A percentile compares a stretch with the other conserved stretches of the same genome.
Conservation (phyloP, 148 eudicot species). For the Vaccinium vitisidaea region DNA sequence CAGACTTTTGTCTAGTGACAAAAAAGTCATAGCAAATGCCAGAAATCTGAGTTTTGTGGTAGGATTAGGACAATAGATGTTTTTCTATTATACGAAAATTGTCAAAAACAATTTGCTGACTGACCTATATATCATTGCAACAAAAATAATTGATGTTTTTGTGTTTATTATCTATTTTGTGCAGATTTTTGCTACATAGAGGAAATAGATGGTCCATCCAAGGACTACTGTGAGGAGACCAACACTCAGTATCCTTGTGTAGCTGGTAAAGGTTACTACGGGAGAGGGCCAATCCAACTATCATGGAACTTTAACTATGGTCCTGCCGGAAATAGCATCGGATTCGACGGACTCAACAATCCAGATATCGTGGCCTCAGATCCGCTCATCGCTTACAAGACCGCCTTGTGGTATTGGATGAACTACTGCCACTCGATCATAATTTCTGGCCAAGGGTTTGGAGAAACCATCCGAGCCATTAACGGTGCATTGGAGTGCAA, state of each 20-base stretch:
- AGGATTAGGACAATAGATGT: too few species aligned
- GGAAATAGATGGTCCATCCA: slow-evolving; percentile 34
- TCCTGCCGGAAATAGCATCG: slow-evolving; percentile 32
- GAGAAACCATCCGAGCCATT: slow-evolving; percentile 54
- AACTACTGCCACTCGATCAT: slow-evolving; percentile 34
- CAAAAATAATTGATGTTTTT: not conserved
- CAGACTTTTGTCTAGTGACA: too few species aligned
- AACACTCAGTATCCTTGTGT: slow-evolving; percentile 42
- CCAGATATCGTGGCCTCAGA: slow-evolving; percentile 54
- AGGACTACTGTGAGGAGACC: slow-evolving; percentile 30
- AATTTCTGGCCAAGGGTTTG: slow-evolving; percentile 50
- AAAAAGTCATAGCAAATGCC: too few species aligned
- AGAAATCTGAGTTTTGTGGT: too few species aligned
- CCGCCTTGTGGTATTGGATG: slow-evolving; percentile 67
- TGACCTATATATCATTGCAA: not conserved
- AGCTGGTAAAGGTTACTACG: slow-evolving; percentile 42
- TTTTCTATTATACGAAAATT: too few species aligned
- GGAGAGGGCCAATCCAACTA: slow-evolving; percentile 65
- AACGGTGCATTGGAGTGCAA: slow-evolving; percentile 48
- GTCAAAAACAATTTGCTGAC: not conserved
- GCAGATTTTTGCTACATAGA: slow-evolving; percentile 52
- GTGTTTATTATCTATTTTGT: slow-evolving; percentile 2
- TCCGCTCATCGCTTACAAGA: slow-evolving; percentile 41
- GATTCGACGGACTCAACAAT: slow-evolving; percentile 40
- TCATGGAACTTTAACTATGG: slow-evolving; percentile 64